Percentiles rank a stretch among this genome's conserved stretches.
phyloP scores from a whole-genome alignment of 2,329 filamentous ascomycete genomes.

The Cladophialophora chaetospira region DNA sequence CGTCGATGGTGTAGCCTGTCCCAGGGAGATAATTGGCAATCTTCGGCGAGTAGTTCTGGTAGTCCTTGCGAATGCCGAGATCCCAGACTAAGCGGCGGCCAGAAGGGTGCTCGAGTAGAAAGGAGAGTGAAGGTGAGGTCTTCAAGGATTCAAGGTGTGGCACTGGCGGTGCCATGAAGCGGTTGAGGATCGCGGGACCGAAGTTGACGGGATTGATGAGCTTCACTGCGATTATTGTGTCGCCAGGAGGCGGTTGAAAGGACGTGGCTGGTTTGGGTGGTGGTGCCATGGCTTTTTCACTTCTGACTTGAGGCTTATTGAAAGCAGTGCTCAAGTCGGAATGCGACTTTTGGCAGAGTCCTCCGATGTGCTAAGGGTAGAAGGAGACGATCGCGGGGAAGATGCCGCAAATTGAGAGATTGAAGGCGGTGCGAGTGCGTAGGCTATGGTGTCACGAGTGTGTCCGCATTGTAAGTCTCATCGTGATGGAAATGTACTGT shows the following conservation, averaged over 20 bases:
- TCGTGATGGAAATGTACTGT: too few relatives aligned
- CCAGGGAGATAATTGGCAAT: slow-evolving; percentile 5
- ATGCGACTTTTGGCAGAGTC: too few relatives aligned
- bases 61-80: slow-evolving; percentile 35
- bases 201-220: slow-evolving; percentile 46
- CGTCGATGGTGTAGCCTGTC: not conserved
- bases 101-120: slow-evolving; percentile 27
- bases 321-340: not conserved
- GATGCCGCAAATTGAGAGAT: too few relatives aligned
- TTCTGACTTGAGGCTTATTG: too few relatives aligned
- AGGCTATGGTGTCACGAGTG: too few relatives aligned
- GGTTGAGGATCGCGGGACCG: slow-evolving; percentile 42
- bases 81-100: slow-evolving; percentile 24
- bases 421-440: too few relatives aligned
- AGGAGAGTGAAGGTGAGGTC: slow-evolving; percentile 20
- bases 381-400: too few relatives aligned
- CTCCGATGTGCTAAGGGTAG: too few relatives aligned
- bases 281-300: too few relatives aligned
- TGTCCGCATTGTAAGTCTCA: too few relatives aligned
- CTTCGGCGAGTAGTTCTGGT: slow-evolving; percentile 29
- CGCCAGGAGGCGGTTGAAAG: slow-evolving; percentile 5
- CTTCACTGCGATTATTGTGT: slow-evolving; percentile 2
- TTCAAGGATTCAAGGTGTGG: slow-evolving; percentile 38
- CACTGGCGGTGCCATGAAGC: slow-evolving; percentile 45
- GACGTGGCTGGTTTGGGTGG: not conserved